Conservation (phyloP, 371 early-diverging fungal species). For the Mortierella sp. region DNA sequence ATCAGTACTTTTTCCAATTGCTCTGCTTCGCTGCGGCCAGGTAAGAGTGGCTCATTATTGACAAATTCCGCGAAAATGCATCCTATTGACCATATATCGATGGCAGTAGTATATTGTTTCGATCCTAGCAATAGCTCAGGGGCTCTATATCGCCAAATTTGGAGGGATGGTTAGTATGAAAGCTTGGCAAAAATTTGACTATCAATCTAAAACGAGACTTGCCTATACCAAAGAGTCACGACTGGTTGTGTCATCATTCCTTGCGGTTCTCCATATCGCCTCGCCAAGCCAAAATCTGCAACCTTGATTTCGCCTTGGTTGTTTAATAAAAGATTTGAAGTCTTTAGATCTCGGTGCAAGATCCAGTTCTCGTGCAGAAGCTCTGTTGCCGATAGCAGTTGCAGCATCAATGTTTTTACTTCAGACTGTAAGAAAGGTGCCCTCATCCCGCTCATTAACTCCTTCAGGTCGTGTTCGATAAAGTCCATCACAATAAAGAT, state of each 20-base stretch:
- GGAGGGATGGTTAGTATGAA: not conserved
- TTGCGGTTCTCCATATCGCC: slow-evolving; percentile 82
- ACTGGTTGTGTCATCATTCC: slow-evolving; percentile 87
- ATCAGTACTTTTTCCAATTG: slow-evolving; percentile 76
- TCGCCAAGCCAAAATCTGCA: slow-evolving; percentile 90
- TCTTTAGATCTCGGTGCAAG: slow-evolving; percentile 98
- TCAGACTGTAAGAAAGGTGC: slow-evolving; percentile 87
- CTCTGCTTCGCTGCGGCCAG: slow-evolving; percentile 85
- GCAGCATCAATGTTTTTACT: slow-evolving; percentile 92
- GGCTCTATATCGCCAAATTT: slow-evolving; percentile 70
- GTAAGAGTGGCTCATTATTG: slow-evolving; percentile 78
- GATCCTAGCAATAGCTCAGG: slow-evolving; percentile 98
- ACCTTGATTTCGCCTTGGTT: slow-evolving; percentile 88
- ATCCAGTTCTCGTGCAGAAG: slow-evolving; percentile 97
- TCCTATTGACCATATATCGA: slow-evolving; percentile 99
- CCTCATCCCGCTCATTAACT: slow-evolving; percentile 90
- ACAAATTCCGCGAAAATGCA: slow-evolving; percentile 95
- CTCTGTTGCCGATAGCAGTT: slow-evolving; percentile 87
- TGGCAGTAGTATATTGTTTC: slow-evolving; percentile 91
- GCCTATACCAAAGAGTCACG: slow-evolving; percentile 94
- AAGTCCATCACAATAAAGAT: slow-evolving; percentile 98
- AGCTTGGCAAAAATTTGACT: not conserved
- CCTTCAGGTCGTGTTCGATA: slow-evolving; percentile 94
- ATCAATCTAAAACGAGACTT: slow-evolving; percentile 8
- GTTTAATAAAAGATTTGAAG: slow-evolving; percentile 93